phyloP scores from a whole-genome alignment of 2,329 filamentous ascomycete species.

The Lachnellula cervina region DNA sequence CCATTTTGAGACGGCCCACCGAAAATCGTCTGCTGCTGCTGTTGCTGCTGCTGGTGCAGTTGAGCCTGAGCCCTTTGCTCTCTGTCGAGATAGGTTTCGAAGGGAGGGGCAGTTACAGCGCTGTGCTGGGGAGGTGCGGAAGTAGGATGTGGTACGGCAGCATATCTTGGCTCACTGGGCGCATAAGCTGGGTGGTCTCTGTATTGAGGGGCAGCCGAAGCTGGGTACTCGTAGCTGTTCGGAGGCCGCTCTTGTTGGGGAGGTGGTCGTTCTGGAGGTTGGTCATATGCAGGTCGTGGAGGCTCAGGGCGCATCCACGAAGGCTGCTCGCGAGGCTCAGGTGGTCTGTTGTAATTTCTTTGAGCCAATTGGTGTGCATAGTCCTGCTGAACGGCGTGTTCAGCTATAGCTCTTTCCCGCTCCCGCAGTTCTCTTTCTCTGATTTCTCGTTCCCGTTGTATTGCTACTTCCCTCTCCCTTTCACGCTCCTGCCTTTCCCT shows the following conservation, averaged over 20 bases:
- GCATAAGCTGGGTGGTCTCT: slow-evolving; percentile 24
- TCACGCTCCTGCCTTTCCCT: slow-evolving; percentile 34
- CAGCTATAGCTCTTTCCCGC: slow-evolving; percentile 11
- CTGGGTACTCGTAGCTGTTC: slow-evolving; percentile 26
- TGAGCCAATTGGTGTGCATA: slow-evolving; percentile 26
- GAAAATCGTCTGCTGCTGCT: slow-evolving; percentile 32
- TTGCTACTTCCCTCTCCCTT: slow-evolving; percentile 13
- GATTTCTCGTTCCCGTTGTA: slow-evolving; percentile 24
- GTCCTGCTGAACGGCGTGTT: slow-evolving; percentile 12
- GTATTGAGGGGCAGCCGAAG: slow-evolving; percentile 24
- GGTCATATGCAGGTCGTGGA: slow-evolving; percentile 16
- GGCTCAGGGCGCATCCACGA: slow-evolving; percentile 28
- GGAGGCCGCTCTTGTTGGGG: slow-evolving; percentile 10
- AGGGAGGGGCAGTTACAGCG: slow-evolving; percentile 27
- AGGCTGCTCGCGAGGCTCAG: slow-evolving; percentile 26
- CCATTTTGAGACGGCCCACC: slow-evolving; percentile 39
- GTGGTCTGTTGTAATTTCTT: slow-evolving; percentile 24
- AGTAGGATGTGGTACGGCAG: slow-evolving; percentile 34
- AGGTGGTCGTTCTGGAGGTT: slow-evolving; percentile 9
- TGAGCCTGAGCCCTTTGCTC: slow-evolving; percentile 33
- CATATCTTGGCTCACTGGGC: slow-evolving; percentile 22
- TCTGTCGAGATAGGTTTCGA: slow-evolving; percentile 27
- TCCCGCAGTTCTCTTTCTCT: slow-evolving; percentile 20
- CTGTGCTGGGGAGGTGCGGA: slow-evolving; percentile 32
- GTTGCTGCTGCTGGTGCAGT: slow-evolving; percentile 34